Base-by-base conservation (phyloP, 2,329 filamentous ascomycete genomes). In the Fusarium fracticaudum region DNA sequence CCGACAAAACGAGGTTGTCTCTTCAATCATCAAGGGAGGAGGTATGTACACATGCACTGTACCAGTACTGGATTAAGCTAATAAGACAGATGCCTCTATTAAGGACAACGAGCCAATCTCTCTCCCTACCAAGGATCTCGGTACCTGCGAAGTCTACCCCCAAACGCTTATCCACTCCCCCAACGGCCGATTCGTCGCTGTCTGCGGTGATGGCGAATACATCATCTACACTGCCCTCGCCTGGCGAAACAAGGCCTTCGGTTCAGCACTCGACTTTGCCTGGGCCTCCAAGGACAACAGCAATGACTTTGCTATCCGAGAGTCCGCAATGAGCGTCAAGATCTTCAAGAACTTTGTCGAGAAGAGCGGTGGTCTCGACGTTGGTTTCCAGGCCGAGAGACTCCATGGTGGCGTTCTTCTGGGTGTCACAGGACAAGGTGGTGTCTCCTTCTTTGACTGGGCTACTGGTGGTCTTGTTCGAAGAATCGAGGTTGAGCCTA, bases 331-430 rank as follows among this genome's bases (percentile, higher is more conserved):
- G 55, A 97, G 93, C 79, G 95, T 99, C 79, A 98, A 98, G 87
- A 91, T 98, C 41, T 98, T 96, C 88, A 96, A 96, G 84, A 98
- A 98, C 84, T 98, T 99, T 86, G 92, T 95, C 76, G 96, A 98
- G 83, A 96, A 97, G 85, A 85, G 88, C 35, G 94, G 94, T 65
- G 94, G 95, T 15, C 87, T 99, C 38, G 96, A 99, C 81, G 94
- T 98, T 62, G 95, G 95, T 17, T 99, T 98, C 87, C 93, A 96
- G 77, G 96, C 95, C 4, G 96, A 99, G 75, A 96, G 95, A 22
- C 87, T 99, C 53, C 93, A 92, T 54, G 96, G 95, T 31, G 96
- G 96, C 79, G 90, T 97, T 61, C 87, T 99, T 31, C 91, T 99
- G 17, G 96, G 96, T 86, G 95, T 98, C 14, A 97, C 94, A 83